Evolutionary conservation across 805 yeast genomes (phyloP).

Genomic region (Candida chauliodis): DNA sequence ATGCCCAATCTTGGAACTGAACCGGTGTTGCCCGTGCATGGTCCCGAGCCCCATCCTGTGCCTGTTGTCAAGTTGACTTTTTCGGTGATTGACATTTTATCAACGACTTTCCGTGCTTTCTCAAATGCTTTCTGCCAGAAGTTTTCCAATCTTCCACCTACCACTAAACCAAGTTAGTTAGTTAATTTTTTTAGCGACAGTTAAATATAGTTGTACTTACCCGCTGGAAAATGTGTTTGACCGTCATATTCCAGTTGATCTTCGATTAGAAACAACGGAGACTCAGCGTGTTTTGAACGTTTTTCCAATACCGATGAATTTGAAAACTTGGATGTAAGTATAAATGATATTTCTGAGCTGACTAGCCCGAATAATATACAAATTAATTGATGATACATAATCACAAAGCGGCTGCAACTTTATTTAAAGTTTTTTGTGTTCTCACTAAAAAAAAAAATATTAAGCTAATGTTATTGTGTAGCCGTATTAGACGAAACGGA

Average conservation of each 20-base stretch:
- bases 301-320: slow-evolving; percentile 11
- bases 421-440: no score
- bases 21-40: slow-evolving; percentile 61
- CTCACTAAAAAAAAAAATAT: no score
- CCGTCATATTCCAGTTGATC: slow-evolving; percentile 25
- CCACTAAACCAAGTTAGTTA: slow-evolving; percentile 16
- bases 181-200: not conserved
- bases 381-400: no score
- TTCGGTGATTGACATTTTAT: slow-evolving; percentile 54
- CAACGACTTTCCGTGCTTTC: slow-evolving; percentile 52
- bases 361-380: not conserved
- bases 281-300: slow-evolving; percentile 31
- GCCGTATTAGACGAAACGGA: no score
- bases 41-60: slow-evolving; percentile 61
- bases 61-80: slow-evolving; percentile 64
- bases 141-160: slow-evolving; percentile 46
- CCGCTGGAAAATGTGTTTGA: slow-evolving; percentile 34
- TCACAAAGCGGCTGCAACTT: no score
- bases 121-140: slow-evolving; percentile 58
- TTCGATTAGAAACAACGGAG: slow-evolving; percentile 24
- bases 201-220: slow-evolving; percentile 31
- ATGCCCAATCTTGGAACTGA: slow-evolving; percentile 52
- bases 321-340: slow-evolving; percentile 8
- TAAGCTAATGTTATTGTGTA: no score
- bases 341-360: not conserved